Evolutionary conservation across 73 alveolate species (phyloP).

Genomic region (Tetrahymena borealis): DNA sequence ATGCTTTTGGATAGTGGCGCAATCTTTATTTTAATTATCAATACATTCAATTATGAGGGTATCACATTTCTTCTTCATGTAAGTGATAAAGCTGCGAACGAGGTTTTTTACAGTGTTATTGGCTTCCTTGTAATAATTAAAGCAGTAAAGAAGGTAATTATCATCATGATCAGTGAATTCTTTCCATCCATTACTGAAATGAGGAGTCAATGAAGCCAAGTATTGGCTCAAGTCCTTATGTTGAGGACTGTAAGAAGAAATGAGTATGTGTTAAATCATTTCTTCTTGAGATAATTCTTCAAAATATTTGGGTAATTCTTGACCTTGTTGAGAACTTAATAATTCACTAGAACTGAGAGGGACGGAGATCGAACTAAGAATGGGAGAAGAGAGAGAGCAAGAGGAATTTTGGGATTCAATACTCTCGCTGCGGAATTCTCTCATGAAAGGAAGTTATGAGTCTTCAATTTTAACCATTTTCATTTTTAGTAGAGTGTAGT

Average conservation of each 20-base stretch:
- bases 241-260: neutral
- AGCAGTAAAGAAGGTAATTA: neutral
- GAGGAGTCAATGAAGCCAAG: neutral
- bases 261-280: neutral
- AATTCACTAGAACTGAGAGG: neutral
- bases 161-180: neutral
- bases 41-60: neutral
- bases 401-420: neutral
- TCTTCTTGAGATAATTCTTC: neutral
- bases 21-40: neutral
- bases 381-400: slow-evolving; percentile 4
- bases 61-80: neutral
- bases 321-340: neutral
- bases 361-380: neutral
- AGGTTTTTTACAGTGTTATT: neutral
- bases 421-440: slow-evolving; percentile 1
- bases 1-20: neutral
- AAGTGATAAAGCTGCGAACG: neutral
- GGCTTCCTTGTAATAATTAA: neutral
- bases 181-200: neutral
- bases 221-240: neutral
- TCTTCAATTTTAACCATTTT: neutral
- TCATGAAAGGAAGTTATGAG: neutral
- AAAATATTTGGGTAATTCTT: neutral
- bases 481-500: neutral